Percentiles rank a stretch among this genome's conserved stretches.
phyloP scores from a whole-genome alignment of 2,329 filamentous ascomycete genomes.

The Scedosporium aurantiacum region DNA sequence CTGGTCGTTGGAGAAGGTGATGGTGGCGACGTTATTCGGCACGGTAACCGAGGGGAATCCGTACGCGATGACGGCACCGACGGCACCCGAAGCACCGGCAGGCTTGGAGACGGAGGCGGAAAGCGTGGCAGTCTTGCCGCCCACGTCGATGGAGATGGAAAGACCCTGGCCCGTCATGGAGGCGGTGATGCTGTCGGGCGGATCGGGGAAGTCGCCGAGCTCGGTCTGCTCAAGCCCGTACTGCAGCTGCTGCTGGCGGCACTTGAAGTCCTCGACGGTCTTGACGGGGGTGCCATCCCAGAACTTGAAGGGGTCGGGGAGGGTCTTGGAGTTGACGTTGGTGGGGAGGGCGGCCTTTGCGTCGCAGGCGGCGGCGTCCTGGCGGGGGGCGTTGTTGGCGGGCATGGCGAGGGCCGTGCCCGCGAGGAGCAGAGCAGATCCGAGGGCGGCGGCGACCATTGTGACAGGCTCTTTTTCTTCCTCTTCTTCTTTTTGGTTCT shows the following conservation, averaged over 20 bases:
- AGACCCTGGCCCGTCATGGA: conserved; percentile 29
- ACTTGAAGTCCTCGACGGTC: conserved; percentile 34
- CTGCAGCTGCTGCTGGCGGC: conserved; percentile 36
- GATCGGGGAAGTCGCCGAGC: conserved; percentile 34
- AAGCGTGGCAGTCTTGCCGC: conserved; percentile 18
- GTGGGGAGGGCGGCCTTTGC: conserved; percentile 20
- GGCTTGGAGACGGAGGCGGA: conserved; percentile 28
- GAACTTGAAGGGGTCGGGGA: conserved; percentile 38
- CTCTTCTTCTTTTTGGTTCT: background rate
- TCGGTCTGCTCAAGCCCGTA: conserved; percentile 39
- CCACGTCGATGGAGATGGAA: conserved; percentile 29
- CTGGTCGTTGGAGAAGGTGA: conserved; percentile 48
- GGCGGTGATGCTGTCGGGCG: conserved; percentile 34
- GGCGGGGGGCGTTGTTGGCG: conserved; percentile 19
- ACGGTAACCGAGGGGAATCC: conserved; percentile 44
- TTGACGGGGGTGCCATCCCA: conserved; percentile 30
- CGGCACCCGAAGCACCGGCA: conserved; percentile 30
- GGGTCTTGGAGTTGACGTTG: conserved; percentile 24
- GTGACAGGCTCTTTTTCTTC: background rate
- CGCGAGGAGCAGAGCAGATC: conserved; percentile 15
- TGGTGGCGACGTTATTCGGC: conserved; percentile 41
- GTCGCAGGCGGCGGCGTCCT: conserved; percentile 21
- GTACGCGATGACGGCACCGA: conserved; percentile 47
- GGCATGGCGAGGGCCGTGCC: conserved; percentile 23
- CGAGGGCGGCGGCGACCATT: background rate